A percentile compares a stretch with the other conserved stretches of the same genome.
These are phyloP conservation scores for Coriolopsis trogii DNA, from an alignment of 1,284 basidiomycete genomes.

Conservation along the genomic window DNA sequence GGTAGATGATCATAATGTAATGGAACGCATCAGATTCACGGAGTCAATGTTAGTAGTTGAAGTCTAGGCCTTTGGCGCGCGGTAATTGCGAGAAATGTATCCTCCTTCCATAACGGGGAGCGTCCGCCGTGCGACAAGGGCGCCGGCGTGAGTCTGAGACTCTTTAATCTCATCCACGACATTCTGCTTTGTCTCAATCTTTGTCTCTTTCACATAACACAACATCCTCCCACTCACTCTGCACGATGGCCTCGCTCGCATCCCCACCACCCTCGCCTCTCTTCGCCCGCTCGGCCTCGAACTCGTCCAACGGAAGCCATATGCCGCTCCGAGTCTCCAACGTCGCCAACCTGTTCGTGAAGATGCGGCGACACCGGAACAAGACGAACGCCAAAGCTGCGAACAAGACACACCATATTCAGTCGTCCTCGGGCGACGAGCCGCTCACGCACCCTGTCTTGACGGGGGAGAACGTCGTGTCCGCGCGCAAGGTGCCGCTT, in stretches of 20 bases:
- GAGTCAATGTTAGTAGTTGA: too few species aligned
- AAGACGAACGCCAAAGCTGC: too few species aligned
- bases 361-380: constrained; percentile 41
- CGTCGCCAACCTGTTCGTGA: constrained; percentile 57
- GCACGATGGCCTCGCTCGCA: constrained; percentile 18
- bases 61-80: too few species aligned
- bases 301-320: constrained; percentile 28
- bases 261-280: constrained; percentile 34
- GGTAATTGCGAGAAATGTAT: too few species aligned
- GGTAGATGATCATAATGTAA: too few species aligned
- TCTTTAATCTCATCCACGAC: not conserved
- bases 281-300: constrained; percentile 25
- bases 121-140: not conserved
- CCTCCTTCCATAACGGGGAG: not conserved
- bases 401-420: constrained; percentile 36
- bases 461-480: constrained; percentile 38
- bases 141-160: not conserved
- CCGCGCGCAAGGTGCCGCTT: constrained; percentile 44
- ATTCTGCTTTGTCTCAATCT: not conserved
- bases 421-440: constrained; percentile 51
- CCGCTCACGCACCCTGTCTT: constrained; percentile 54
- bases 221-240: constrained; percentile 6
- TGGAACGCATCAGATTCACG: not conserved
- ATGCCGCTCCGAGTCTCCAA: constrained; percentile 38
- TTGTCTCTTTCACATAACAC: not conserved